Conservation (phyloP, 139 green algal species). For the Asterochloris erici region DNA sequence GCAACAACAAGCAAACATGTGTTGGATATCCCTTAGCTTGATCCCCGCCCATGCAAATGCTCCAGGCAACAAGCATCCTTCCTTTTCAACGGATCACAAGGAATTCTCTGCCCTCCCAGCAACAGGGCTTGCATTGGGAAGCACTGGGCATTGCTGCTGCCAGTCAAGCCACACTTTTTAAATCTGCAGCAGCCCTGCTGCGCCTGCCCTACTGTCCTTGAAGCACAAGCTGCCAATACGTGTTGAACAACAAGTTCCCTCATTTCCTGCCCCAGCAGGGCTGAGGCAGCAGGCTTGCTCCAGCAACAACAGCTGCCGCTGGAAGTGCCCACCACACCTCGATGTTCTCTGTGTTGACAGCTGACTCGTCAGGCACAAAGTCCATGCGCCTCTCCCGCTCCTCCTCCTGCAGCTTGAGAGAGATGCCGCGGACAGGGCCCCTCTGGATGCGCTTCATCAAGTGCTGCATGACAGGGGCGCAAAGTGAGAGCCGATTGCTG, state of each 20-base stretch:
- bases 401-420: conserved; percentile 99
- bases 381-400: conserved; percentile 99
- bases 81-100: no score
- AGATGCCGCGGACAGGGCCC: conserved; percentile 98
- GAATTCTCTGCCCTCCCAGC: no score
- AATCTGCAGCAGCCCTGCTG: background rate
- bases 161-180: no score
- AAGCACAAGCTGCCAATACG: background rate
- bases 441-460: conserved; percentile 99
- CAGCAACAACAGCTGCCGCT: background rate
- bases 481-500: background rate
- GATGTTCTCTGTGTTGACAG: conserved; percentile 89
- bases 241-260: no score
- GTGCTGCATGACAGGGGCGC: conserved; percentile 65
- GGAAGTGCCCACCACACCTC: conserved; percentile 59
- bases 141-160: no score
- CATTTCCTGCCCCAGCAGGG: background rate
- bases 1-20: background rate
- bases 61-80: no score
- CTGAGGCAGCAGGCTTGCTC: background rate
- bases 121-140: no score
- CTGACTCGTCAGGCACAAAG: conserved; percentile 98
- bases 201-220: background rate
- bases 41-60: no score
- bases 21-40: no score